Base-by-base conservation (phyloP, 352 stramenopile genomes). In the Globisporangium lucens region DNA sequence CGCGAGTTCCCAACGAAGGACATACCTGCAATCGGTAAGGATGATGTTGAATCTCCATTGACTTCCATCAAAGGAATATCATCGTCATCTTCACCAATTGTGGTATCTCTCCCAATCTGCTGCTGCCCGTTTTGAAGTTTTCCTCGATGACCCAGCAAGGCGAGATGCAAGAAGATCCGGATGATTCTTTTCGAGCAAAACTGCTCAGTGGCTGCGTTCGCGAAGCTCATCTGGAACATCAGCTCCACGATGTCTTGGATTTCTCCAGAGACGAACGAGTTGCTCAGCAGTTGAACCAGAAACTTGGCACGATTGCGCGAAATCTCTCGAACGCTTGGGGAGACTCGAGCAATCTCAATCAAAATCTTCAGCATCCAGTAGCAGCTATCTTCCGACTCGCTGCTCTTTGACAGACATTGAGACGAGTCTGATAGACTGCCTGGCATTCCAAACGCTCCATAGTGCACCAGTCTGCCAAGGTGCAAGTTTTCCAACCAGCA, bases 401-500 rank as follows among this genome's bases (percentile, higher is more conserved):
- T 46, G 2, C 38, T 49, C 33, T 41, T 60, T 51, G 36, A 61
- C 36, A 63, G 62, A 17, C 47, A 53, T 5, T 55, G 43, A 13
- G 56, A 10, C 3, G 49, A 53, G 47, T 73, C 65, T 17, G 55
- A 61, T 5, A 56, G 33, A 66, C 79, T 80, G 24, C 71, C 77
- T 30, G 75, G 75, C 63, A 63, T 75, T 57, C 77, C 67, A 12
- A 70, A 73, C 6, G 71, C 75, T 67, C 71, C 70, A 43, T 71
- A 76, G 15, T 82, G 66, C 24, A 66, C 73, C 35, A 79, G 67
- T 52, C 75, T 70, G 43, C 74, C 78, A 2, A 89, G 69, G 55
- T 90, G 76, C 22, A 91, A 68, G 65, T 91, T 76, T 46, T 95
- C 84, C 17, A 95, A 73, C 87, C 87, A 95, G 60, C 83, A 85